Evolutionary conservation across 2,329 filamentous ascomycete genomes (phyloP).

Genomic region (Colletotrichum nymphaeae): DNA sequence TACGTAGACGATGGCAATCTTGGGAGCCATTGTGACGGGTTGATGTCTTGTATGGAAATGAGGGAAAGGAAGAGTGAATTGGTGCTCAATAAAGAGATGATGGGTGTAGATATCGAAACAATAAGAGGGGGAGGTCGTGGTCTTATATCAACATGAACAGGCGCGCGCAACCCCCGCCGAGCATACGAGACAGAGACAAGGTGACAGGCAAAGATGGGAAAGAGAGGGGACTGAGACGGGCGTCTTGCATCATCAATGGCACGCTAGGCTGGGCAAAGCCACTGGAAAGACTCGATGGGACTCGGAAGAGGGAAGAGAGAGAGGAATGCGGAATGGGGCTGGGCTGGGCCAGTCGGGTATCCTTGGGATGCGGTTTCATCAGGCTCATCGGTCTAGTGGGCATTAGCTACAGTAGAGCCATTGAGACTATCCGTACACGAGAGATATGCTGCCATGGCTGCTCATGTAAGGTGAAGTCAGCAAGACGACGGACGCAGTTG

Average conservation of each 20-base stretch:
- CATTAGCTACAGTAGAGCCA: background rate
- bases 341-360: too few species aligned
- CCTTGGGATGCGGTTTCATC: constrained; percentile 13
- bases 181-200: background rate
- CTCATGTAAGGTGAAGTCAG: constrained; percentile 15
- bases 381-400: background rate
- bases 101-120: background rate
- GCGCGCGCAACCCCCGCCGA: background rate
- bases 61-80: background rate
- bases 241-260: constrained; percentile 23
- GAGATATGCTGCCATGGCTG: background rate
- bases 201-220: background rate
- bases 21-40: constrained; percentile 79
- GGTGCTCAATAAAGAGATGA: background rate
- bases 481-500: background rate
- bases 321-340: background rate
- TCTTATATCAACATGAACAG: constrained; percentile 21
- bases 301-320: background rate
- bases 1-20: constrained; percentile 91
- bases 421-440: background rate
- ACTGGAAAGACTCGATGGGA: background rate
- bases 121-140: background rate
- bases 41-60: constrained; percentile 18
- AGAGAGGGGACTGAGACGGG: background rate
- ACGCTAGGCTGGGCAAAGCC: background rate